These are phyloP conservation scores for Schizonepeta tenuifolia DNA, from an alignment of 257 asterid genomes.

Conservation along the genomic window DNA sequence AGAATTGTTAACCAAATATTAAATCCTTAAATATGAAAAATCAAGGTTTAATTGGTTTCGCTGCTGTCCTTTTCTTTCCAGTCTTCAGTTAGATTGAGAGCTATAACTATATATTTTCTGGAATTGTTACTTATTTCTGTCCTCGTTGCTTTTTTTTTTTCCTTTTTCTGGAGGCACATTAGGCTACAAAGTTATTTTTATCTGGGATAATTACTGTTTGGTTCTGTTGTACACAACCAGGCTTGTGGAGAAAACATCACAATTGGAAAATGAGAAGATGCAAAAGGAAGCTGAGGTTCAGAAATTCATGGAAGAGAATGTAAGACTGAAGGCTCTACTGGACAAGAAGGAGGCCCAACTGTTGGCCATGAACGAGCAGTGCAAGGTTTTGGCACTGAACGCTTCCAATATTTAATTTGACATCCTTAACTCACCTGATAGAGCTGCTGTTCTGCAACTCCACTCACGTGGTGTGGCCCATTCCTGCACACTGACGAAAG, in stretches of 20 bases:
- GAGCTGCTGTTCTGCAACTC: slow-evolving; percentile 24
- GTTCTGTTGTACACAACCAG: slow-evolving; percentile 48
- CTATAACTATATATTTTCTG: slow-evolving; percentile 2
- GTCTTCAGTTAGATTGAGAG: not conserved
- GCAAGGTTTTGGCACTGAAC: slow-evolving; percentile 90
- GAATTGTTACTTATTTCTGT: not conserved
- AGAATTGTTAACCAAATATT: not conserved
- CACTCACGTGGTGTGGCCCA: not conserved
- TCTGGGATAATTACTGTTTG: slow-evolving; percentile 26
- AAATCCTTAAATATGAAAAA: not conserved
- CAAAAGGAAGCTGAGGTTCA: slow-evolving; percentile 93
- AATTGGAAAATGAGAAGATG: slow-evolving; percentile 84
- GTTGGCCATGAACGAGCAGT: slow-evolving; percentile 95
- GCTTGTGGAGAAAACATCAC: slow-evolving; percentile 78
- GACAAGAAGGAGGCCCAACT: slow-evolving; percentile 99
- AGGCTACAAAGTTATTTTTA: not conserved
- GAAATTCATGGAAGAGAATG: slow-evolving; percentile 92
- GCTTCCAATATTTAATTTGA: slow-evolving; percentile 56
- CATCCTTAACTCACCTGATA: slow-evolving; percentile 13
- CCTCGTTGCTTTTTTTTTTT: not conserved
- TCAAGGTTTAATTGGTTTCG: not conserved
- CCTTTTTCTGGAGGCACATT: not conserved
- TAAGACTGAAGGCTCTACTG: slow-evolving; percentile 65
- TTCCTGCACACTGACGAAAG: slow-evolving; percentile 1
- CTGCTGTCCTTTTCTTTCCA: not conserved